These are phyloP conservation scores for Hura crepitans DNA, from an alignment of 441 rosid genomes.

Conservation along the genomic window DNA sequence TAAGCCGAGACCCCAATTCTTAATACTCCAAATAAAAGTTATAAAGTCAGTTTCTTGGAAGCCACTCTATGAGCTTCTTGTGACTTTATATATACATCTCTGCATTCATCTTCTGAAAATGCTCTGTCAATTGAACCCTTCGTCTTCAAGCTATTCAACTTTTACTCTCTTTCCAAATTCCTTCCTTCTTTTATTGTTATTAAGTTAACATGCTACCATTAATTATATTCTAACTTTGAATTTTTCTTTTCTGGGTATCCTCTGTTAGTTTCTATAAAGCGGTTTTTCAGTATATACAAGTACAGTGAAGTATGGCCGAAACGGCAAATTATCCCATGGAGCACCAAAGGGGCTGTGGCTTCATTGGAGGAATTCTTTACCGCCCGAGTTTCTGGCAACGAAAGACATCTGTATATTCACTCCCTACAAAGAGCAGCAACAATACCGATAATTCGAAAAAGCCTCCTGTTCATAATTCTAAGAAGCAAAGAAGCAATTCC, in stretches of 20 bases:
- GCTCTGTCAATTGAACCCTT: conserved; percentile 42
- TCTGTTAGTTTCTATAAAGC: conserved; percentile 13
- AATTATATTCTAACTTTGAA: neutral
- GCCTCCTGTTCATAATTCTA: conserved; percentile 33
- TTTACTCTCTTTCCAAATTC: conserved; percentile 24
- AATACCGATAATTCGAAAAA: conserved; percentile 16
- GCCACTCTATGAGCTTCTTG: conserved; percentile 50
- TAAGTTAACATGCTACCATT: conserved; percentile 14
- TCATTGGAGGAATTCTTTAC: conserved; percentile 48
- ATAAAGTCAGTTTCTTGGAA: conserved; percentile 61
- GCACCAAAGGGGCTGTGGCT: conserved; percentile 47
- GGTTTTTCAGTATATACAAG: neutral
- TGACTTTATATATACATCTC: conserved; percentile 26
- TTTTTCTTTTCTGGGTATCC: conserved; percentile 5
- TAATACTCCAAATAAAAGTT: conserved; percentile 20
- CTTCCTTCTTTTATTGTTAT: conserved; percentile 11
- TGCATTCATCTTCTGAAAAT: conserved; percentile 21
- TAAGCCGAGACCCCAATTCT: neutral
- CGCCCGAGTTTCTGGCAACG: conserved; percentile 36
- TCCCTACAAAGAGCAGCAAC: conserved; percentile 23
- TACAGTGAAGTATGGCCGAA: conserved; percentile 28
- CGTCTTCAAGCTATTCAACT: conserved; percentile 35
- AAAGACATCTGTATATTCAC: conserved; percentile 28
- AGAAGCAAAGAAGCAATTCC: conserved; percentile 32
- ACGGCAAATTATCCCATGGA: conserved; percentile 32